Evolutionary conservation across 768 basidiomycete species (phyloP).

Genomic region (Leccinum boreale): DNA sequence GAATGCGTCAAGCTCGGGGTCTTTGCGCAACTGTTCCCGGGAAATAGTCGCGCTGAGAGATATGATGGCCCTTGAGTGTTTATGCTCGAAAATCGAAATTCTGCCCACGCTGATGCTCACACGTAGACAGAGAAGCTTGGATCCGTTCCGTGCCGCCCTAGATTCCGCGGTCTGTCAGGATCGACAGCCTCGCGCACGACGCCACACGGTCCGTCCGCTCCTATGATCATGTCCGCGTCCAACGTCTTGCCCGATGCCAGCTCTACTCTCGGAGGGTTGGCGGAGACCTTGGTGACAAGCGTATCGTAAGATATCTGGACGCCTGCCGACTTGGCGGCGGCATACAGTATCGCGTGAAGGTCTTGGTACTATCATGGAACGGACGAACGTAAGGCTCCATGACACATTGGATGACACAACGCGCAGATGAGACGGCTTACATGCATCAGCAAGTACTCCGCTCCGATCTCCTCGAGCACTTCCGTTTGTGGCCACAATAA

Average conservation of each 20-base stretch:
- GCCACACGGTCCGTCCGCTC: slow-evolving; percentile 54
- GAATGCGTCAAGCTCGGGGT: slow-evolving; percentile 35
- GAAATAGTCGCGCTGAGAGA: slow-evolving; percentile 38
- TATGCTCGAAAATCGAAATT: not conserved
- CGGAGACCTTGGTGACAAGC: slow-evolving; percentile 30
- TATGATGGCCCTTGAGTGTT: slow-evolving; percentile 2
- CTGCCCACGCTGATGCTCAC: slow-evolving; percentile 26
- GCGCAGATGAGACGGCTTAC: slow-evolving; percentile 29
- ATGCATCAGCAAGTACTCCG: slow-evolving; percentile 47
- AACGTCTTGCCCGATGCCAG: slow-evolving; percentile 42
- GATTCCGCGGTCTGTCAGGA: slow-evolving; percentile 17
- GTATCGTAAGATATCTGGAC: slow-evolving; percentile 44
- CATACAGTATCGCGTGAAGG: slow-evolving; percentile 44
- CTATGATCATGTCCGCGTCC: slow-evolving; percentile 49
- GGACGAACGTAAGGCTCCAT: not conserved
- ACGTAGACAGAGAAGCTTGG: slow-evolving; percentile 38
- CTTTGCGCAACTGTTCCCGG: slow-evolving; percentile 36
- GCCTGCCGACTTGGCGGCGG: slow-evolving; percentile 44
- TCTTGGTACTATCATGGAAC: slow-evolving; percentile 45
- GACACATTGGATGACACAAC: not conserved
- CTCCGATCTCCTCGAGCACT: slow-evolving; percentile 44
- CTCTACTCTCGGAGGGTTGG: slow-evolving; percentile 29
- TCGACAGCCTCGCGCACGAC: slow-evolving; percentile 34
- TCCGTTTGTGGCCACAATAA: slow-evolving; percentile 42
- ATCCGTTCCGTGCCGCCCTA: slow-evolving; percentile 16